Evolutionary conservation across 2,329 filamentous ascomycete genomes (phyloP), one percentile per base, ranked within the genome.

Genomic region (Arachnomyces sp.): DNA sequence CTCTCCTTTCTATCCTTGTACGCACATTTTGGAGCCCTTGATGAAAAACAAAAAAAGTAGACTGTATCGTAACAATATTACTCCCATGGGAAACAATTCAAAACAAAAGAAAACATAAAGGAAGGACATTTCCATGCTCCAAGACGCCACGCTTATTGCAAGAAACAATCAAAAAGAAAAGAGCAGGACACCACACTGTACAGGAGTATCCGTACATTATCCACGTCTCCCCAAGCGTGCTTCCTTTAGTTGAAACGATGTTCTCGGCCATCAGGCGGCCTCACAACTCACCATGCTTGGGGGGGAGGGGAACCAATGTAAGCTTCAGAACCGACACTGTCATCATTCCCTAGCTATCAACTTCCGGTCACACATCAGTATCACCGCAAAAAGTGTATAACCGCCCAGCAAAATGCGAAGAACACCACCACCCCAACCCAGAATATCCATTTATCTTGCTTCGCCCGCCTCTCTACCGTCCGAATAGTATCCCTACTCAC

Each of bases 391-490:
- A 78, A 96, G 65, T 89, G 84, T 57, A 98, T 60, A 41, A 94
- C 88, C 48, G 92, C 67, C 80, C 87, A 96, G 63, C 90, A 95
- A 60, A 98, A 98, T 29, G 77, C 58, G 54, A 96, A 85, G 63
- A 98, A 98, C 28, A 92, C 65, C 4, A 93, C 65, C 2, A 90
- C 87, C 0, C 92, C 88, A 0, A 71, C 84, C 74, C 84, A 85
- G 62, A 98, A 98, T 28, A 98, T 94, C 88, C 89, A 96, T 67
- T 95, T 96, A 62, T 98, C 92, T 69, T 96, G 85, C 62, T 80
- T 84, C 37, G 92, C 88, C 47, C 92, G 74, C 52, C 92, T 70
- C 67, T 96, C 90, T 31, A 98, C 84, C 87, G 92, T 96, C 34
- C 92, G 80, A 49, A 98, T 98, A 2, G 92, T 98, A 60, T 96